Evolutionary conservation across 805 yeast genomes (phyloP).

Genomic region (Lachancea thermotolerans): DNA sequence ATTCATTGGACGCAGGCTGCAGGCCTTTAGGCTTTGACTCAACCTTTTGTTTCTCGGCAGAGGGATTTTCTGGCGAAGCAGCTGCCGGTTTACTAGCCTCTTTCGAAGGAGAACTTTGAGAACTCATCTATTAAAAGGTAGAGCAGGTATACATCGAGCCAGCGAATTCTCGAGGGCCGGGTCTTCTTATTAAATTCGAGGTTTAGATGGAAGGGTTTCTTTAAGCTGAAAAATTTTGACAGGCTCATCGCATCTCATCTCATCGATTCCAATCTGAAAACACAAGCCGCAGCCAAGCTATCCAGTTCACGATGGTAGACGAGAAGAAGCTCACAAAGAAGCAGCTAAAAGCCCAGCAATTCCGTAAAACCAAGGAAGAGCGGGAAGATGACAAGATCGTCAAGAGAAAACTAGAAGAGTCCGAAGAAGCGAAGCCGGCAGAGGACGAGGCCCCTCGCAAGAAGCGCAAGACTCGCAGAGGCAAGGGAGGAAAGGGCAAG

Average conservation of each 20-base stretch:
- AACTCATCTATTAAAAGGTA: background rate
- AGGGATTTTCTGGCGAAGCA: no score
- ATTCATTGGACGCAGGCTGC: background rate
- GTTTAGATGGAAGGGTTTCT: no score
- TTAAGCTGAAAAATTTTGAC: constrained; percentile 5
- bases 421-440: constrained; percentile 23
- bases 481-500: constrained; percentile 54
- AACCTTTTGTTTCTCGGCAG: background rate
- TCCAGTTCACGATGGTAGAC: constrained; percentile 3
- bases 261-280: constrained; percentile 1
- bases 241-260: constrained; percentile 4
- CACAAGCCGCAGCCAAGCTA: background rate
- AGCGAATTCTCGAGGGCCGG: no score
- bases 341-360: constrained; percentile 32
- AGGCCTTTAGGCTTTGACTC: background rate
- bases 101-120: background rate
- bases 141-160: no score
- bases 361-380: constrained; percentile 29
- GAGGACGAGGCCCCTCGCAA: constrained; percentile 38
- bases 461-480: constrained; percentile 71
- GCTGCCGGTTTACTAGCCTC: background rate
- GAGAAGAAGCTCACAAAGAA: constrained; percentile 32
- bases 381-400: constrained; percentile 21
- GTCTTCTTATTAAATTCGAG: no score
- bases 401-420: constrained; percentile 19